Evolutionary conservation across 2,329 filamentous ascomycete genomes (phyloP), one percentile per base, ranked within the genome.

Genomic region (Claviceps sp.): DNA sequence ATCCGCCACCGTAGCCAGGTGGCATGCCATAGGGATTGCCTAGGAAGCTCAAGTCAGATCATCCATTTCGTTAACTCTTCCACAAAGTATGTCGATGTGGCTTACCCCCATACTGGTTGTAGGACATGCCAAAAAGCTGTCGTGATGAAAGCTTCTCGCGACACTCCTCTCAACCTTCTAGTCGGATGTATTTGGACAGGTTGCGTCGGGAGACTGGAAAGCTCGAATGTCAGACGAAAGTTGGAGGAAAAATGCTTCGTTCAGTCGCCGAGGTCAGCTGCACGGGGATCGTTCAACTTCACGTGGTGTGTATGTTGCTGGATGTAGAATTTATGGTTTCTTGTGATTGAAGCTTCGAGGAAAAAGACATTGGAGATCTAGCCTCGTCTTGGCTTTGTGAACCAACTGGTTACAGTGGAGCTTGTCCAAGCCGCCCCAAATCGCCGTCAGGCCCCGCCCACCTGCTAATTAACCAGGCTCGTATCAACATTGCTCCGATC

Each of bases 21-120:
- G 45, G 45, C 54, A 80, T 77, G 62, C 84, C 86, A 73, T 89
- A 95, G 48, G 80, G 78, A 66, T 74, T 75, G 62, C 64, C 65
- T 53, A 6, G 11, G 52, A 10, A 39, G 46, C 26, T 13, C 37
- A 39, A 4, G 47, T 41, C 11, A 50, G 52, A 40, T 16, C 17
- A 26, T 11, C 16, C 40, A 19, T 11, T 34, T 42, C 19, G 10
- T 26, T 11, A n/a, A 34, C 41, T 14, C 5, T 1, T 11, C 24
- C 16, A 43, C 7, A 2, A 17, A n/a, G 5, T 14, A 16, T 14
- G 1, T 30, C 14, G 14, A 26, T 14, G 10, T 17, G 16, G 62
- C 68, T 58, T 62, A 76, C 74, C 74, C 70, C 76, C 76, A 56
- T 81, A 81, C n/a, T 75, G 77, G 61, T 81, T 80, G 65, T 80